A percentile compares a stretch with the other conserved stretches of the same genome.
These are phyloP conservation scores for Macadamia tetraphylla DNA, from an alignment of 164 flowering plant genomes.

Conservation along the genomic window DNA sequence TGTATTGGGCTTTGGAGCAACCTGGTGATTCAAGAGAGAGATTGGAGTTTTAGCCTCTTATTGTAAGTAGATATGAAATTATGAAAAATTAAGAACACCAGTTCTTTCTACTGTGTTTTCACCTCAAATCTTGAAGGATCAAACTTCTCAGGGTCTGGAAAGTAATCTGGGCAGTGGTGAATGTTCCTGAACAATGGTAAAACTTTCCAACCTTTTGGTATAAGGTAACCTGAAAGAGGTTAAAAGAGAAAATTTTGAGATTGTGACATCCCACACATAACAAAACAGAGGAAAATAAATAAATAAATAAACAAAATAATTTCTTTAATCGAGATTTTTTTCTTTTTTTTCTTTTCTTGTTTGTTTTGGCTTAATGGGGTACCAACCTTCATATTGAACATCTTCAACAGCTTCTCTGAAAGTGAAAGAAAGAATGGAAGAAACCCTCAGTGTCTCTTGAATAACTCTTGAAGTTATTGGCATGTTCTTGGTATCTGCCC, in stretches of 20 bases:
- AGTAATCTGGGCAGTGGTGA: constrained; percentile 84
- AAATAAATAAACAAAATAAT: not conserved
- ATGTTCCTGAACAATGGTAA: constrained; percentile 90
- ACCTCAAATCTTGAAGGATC: constrained; percentile 76
- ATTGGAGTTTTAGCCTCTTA: not conserved
- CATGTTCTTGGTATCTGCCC: constrained; percentile 90
- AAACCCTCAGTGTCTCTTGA: constrained; percentile 89
- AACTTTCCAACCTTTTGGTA: constrained; percentile 99
- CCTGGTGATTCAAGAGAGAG: constrained; percentile 35
- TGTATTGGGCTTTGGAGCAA: constrained; percentile 80
- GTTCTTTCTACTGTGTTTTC: not conserved
- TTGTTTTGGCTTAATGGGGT: not conserved
- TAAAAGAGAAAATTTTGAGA: not conserved
- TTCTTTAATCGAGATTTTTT: no score
- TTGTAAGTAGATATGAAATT: not conserved
- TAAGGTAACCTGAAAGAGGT: constrained; percentile 64
- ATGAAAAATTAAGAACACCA: not conserved
- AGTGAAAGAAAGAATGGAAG: constrained; percentile 68
- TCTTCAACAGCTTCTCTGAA: constrained; percentile 51
- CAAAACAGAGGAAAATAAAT: not conserved
- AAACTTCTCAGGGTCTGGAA: constrained; percentile 58
- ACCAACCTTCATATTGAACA: constrained; percentile 85
- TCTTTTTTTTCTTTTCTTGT: not conserved
- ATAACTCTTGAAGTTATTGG: constrained; percentile 79
- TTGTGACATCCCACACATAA: not conserved